These are phyloP conservation scores for Solanum clarkiae DNA, from an alignment of 257 asterid species.

Conservation along the genomic window DNA sequence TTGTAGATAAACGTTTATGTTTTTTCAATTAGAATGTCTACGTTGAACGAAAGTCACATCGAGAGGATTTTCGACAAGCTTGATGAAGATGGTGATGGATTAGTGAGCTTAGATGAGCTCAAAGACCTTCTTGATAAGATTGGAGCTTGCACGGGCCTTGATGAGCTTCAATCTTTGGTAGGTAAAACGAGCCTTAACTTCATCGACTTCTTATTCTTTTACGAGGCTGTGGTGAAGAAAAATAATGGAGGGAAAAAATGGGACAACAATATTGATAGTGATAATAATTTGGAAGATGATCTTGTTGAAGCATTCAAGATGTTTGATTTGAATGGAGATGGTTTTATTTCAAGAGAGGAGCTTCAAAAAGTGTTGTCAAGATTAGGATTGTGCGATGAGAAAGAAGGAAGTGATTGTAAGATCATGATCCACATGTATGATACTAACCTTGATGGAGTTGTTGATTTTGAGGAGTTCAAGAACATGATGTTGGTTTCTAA, in stretches of 20 bases:
- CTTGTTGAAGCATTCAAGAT: constrained; percentile 22
- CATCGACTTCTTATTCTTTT: constrained; percentile 20
- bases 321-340: constrained; percentile 22
- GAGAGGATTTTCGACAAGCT: constrained; percentile 12
- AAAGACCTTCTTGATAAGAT: constrained; percentile 9
- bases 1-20: not conserved
- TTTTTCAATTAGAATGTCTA: not conserved
- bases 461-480: constrained; percentile 60
- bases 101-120: constrained; percentile 18
- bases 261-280: not conserved
- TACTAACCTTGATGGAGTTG: constrained; percentile 40
- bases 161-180: constrained; percentile 8
- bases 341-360: constrained; percentile 23
- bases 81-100: constrained; percentile 18
- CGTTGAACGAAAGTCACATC: not conserved
- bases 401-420: constrained; percentile 19
- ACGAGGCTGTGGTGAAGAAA: constrained; percentile 5
- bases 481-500: constrained; percentile 29
- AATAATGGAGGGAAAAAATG: not conserved
- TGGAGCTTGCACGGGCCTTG: constrained; percentile 5
- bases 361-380: constrained; percentile 12
- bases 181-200: constrained; percentile 13
- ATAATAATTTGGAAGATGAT: not conserved
- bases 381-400: constrained; percentile 22
- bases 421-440: constrained; percentile 34